Evolutionary conservation across 495 filamentous ascomycete species (phyloP), one percentile per base, ranked within the genome.

Genomic region (Penicillium longicatenatum): DNA sequence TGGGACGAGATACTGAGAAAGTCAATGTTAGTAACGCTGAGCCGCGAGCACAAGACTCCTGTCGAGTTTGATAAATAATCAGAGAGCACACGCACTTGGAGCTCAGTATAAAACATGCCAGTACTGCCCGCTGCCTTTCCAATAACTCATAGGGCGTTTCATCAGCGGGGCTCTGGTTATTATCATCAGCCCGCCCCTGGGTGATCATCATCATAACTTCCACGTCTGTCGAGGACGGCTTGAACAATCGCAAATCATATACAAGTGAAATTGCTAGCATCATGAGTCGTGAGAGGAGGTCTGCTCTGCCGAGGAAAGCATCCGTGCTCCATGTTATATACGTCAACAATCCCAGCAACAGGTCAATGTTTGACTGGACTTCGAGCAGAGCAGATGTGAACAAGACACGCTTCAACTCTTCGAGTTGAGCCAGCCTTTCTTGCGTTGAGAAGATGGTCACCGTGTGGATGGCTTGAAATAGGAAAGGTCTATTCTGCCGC

Each of bases 281-380:
- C 62, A 69, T 66, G 10, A 71, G 50, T 0, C 64, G 66, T 33
- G 69, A 69, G 0, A 71, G 3, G 6, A 65, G 56, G 24, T 64
- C 61, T 55, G 69, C 66, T 22, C 66, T 52, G 9, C 62, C 62
- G n/a, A 71, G 66, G 46, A 71, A 71, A 14, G 66, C 48, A n/a
- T 71, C 69, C 17, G 62, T 67, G 52, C 69, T 71, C 69, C 69
- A 71, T 58, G 69, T 60, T 33, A 71, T 10, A 55, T 67, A 71
- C 12, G 64, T 71, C 3, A 71, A 54, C 24, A 62, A 6, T n/a
- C 63, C 69, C n/a, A 68, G 59, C 2, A 70, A 54, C 31, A 72
- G 46, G 47, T 72, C 69, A 5, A 70, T 63, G 42, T 50, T 70
- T 17, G 67, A 70, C 48, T 68, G 39, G 30, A 58, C 56, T 29